Conservation (phyloP, 208 protist genomes). For the Leishmania guyanensis region DNA sequence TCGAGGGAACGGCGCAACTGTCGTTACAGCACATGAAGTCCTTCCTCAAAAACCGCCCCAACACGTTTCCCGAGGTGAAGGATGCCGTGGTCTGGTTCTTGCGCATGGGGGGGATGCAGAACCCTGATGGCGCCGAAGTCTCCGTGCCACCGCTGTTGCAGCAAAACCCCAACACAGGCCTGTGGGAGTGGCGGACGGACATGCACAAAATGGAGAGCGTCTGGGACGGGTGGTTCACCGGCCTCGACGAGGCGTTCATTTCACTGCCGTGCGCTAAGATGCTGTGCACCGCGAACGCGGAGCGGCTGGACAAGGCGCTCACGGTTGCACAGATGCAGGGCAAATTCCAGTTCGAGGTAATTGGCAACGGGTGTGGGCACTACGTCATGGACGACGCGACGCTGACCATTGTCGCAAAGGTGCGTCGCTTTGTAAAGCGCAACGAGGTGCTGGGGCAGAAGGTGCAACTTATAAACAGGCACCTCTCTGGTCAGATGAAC, state of each 20-base stretch:
- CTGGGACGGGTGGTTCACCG: slow-evolving; percentile 91
- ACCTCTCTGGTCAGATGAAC: slow-evolving; percentile 31
- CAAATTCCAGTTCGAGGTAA: slow-evolving; percentile 93
- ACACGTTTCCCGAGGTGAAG: slow-evolving; percentile 55
- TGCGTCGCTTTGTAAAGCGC: slow-evolving; percentile 67
- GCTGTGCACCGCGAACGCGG: slow-evolving; percentile 84
- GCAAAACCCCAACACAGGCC: slow-evolving; percentile 15
- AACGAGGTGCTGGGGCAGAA: slow-evolving; percentile 54
- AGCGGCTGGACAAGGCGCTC: slow-evolving; percentile 88
- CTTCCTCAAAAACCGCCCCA: slow-evolving; percentile 76
- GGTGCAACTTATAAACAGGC: slow-evolving; percentile 32
- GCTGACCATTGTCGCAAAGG: slow-evolving; percentile 43
- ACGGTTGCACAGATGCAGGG: slow-evolving; percentile 95
- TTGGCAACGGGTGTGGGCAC: slow-evolving; percentile 85
- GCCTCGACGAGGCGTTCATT: slow-evolving; percentile 84
- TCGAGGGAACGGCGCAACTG: slow-evolving; percentile 88
- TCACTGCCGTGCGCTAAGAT: slow-evolving; percentile 78
- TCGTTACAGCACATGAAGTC: slow-evolving; percentile 81
- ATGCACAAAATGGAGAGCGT: slow-evolving; percentile 63
- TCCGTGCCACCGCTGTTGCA: slow-evolving; percentile 81
- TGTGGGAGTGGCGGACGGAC: slow-evolving; percentile 80
- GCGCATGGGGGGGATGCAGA: slow-evolving; percentile 74
- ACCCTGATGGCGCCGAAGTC: slow-evolving; percentile 52
- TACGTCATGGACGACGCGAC: slow-evolving; percentile 93
- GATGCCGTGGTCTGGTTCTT: slow-evolving; percentile 85